Evolutionary conservation across 495 filamentous ascomycete species (phyloP), one percentile per base, ranked within the genome.

Genomic region (Cryomyces minteri): DNA sequence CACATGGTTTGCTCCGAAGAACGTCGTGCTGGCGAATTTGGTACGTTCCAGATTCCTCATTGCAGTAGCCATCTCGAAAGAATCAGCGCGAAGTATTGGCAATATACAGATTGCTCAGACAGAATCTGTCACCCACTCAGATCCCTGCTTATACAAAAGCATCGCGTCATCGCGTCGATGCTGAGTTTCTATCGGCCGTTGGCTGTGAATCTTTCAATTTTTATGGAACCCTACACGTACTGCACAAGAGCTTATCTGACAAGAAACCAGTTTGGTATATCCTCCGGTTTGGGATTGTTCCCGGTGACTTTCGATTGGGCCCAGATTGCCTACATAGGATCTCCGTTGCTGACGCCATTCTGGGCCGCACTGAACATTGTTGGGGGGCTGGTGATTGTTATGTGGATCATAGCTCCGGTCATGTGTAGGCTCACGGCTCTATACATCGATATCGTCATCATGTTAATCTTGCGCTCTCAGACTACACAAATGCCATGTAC

Each of bases 231-330:
- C 18, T 25, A 2, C 18, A 1, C 18, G 18, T 25, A 25, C 18
- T 25, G 18, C 18, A 25, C 18, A 25, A 25, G 1, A 25, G 18
- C 18, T 25, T 25, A 2, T 25, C 18, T 25, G 18, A 25, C 18
- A 25, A 25, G 18, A 25, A 25, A 25, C 9, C 43, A 70, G 50
- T 90, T 92, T 50, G 86, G 86, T 4, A 79, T 88, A 32, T 65
- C 74, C n/a, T 88, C 85, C 4, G 85, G 86, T 25, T 66, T 93
- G 37, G 86, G 86, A 3, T 68, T 94, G 48, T 88, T 90, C 43
- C 76, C 88, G 4, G 54, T 94, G 54, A 94, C 87, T 0, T 94
- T 94, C 49, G 87, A 94, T 62, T 94, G 87, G 87, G 76, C 82
- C 0, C 88, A 94, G 62, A 78, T 94, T 38, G 84, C 88, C 6